Evolutionary conservation across 2,329 filamentous ascomycete genomes (phyloP), one percentile per base, ranked within the genome.

Genomic region (Parastagonospora nodorum): DNA sequence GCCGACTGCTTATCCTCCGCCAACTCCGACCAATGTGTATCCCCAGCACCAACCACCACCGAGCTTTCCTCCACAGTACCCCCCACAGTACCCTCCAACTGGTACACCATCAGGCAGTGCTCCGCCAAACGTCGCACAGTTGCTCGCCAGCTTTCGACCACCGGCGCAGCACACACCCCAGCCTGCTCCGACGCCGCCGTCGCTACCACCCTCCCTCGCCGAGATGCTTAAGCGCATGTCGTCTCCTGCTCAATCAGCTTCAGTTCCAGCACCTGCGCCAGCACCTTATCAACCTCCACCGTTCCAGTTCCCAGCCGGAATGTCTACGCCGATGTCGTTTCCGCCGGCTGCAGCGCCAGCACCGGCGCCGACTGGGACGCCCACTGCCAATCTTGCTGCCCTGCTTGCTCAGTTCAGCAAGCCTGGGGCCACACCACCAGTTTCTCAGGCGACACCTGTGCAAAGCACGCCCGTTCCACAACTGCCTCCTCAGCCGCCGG

Each of bases 391-490:
- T 32, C 61, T 73, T 28, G 69, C 71, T 30, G 58, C 64, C 27
- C 39, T 73, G 8, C 61, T 73, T 29, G 65, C 68, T 12, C 69
- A 68, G 28, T 69, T 71, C 30, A 69, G 45, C 54, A 62, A 66
- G 40, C 58, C 67, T 32, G 55, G 48, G 16, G 58, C 59, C 16
- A 50, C 55, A 9, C 58, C 64, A 30, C 55, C 53, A 19, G 33
- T 50, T 15, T 31, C 60, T 16, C 56, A 59, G 11, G 40, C 62
- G 5, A 54, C 58, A 12, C 57, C 64, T 24, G 41, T 61, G 9
- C 61, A 59, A 31, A 57, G 50, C 11, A 37, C 46, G 14, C 42
- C 61, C 8, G 32, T 62, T 11, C 50, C 65, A 33, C 65, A 64
- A 38, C 53, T 64, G 14, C 50, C 53, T 39, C 39, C 55, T 15